Conservation (phyloP, 116 monocot genomes). For the Phalaenopsis hybrid region DNA sequence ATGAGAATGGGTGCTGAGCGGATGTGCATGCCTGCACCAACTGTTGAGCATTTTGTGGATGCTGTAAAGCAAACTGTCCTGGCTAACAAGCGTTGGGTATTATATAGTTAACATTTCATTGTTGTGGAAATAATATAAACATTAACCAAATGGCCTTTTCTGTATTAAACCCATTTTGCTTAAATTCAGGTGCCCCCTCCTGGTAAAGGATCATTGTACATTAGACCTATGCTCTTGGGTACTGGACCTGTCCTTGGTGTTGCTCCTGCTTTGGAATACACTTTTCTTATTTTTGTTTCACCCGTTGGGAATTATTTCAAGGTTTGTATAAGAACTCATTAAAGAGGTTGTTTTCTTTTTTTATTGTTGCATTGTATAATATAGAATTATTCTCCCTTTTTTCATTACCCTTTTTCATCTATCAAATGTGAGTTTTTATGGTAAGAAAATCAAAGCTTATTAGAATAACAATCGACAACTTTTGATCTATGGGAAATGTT, state of each 20-base stretch:
- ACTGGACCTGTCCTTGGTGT: conserved; percentile 87
- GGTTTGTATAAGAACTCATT: conserved; percentile 31
- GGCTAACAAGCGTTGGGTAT: conserved; percentile 88
- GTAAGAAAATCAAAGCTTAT: neutral
- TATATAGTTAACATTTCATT: neutral
- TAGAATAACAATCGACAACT: neutral
- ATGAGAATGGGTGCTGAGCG: conserved; percentile 81
- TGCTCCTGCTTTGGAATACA: conserved; percentile 85
- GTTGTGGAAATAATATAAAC: neutral
- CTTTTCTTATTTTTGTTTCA: conserved; percentile 85
- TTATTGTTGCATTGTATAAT: neutral
- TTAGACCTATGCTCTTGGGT: conserved; percentile 85
- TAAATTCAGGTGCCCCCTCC: conserved; percentile 68
- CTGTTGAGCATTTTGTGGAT: conserved; percentile 82
- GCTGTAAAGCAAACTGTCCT: conserved; percentile 76
- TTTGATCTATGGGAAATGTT: neutral
- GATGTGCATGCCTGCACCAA: conserved; percentile 86
- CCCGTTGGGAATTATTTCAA: conserved; percentile 97
- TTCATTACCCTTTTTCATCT: neutral
- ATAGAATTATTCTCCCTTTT: neutral
- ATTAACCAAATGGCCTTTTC: neutral
- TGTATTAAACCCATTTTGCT: neutral
- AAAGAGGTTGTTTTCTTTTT: neutral
- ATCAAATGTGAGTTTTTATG: neutral
- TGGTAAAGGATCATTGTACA: conserved; percentile 90